These are phyloP conservation scores for Marasmius tenuissimus DNA, from an alignment of 1,284 basidiomycete genomes.

Conservation along the genomic window DNA sequence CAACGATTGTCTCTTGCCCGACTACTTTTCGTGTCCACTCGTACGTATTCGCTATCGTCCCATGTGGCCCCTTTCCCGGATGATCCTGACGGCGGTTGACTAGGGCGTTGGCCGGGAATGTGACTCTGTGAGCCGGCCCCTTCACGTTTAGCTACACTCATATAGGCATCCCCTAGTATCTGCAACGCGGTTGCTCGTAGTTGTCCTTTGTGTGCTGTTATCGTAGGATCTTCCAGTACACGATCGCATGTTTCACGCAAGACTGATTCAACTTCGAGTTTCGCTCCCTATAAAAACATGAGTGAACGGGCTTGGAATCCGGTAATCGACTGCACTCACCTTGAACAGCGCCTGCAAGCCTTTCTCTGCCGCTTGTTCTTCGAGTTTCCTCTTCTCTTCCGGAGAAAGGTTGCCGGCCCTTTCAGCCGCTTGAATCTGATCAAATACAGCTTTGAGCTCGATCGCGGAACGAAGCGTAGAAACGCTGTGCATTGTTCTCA, in stretches of 20 bases:
- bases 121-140: neutral
- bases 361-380: slow-evolving; percentile 97
- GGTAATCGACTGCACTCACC: slow-evolving; percentile 35
- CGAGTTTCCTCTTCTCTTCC: slow-evolving; percentile 87
- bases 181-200: slow-evolving; percentile 83
- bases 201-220: slow-evolving; percentile 62
- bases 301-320: neutral
- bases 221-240: slow-evolving; percentile 62
- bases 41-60: slow-evolving; percentile 80
- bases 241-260: slow-evolving; percentile 92
- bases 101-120: neutral
- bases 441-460: slow-evolving; percentile 93
- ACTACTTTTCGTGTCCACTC: slow-evolving; percentile 75
- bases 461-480: slow-evolving; percentile 87
- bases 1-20: slow-evolving; percentile 33
- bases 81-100: neutral
- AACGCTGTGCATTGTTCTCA: slow-evolving; percentile 51
- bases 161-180: slow-evolving; percentile 71
- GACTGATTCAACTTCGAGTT: slow-evolving; percentile 93
- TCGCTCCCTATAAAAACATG: slow-evolving; percentile 67
- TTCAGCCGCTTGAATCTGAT: slow-evolving; percentile 92
- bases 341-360: slow-evolving; percentile 93
- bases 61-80: slow-evolving; percentile 5
- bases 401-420: slow-evolving; percentile 82
- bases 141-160: slow-evolving; percentile 3